Evolutionary conservation across 768 basidiomycete genomes (phyloP).

Genomic region (Boletus subcaerulescens): DNA sequence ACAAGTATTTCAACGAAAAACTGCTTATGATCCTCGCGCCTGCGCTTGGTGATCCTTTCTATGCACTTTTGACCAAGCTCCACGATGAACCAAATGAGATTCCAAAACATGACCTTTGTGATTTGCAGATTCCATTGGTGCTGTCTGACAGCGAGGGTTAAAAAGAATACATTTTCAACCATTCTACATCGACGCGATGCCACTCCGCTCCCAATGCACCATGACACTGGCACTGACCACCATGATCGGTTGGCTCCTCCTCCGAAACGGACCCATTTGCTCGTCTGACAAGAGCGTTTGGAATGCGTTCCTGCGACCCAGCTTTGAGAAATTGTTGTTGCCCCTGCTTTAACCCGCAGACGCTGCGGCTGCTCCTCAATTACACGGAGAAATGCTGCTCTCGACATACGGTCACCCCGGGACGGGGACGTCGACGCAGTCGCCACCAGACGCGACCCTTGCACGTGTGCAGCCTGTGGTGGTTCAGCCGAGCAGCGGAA

Average conservation of each 20-base stretch:
- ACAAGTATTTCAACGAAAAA: not conserved
- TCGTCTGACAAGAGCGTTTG: not conserved
- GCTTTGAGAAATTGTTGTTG: not conserved
- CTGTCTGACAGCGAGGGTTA: not conserved
- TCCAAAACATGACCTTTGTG: constrained; percentile 1
- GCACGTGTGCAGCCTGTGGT: no score
- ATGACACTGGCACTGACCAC: not conserved
- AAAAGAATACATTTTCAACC: not conserved
- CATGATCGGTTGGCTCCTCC: not conserved
- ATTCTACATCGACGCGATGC: not conserved
- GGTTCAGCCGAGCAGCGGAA: no score
- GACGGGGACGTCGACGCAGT: no score
- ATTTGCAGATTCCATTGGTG: constrained; percentile 1
- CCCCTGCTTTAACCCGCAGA: not conserved
- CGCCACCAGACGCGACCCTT: no score
- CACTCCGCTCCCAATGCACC: not conserved
- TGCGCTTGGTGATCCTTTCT: no score
- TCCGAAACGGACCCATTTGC: not conserved
- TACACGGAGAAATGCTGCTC: no score
- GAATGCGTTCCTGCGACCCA: not conserved
- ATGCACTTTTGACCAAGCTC: not conserved
- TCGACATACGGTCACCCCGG: no score
- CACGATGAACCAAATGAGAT: not conserved
- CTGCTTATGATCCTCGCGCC: no score
- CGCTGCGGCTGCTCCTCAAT: not conserved